A percentile compares a stretch with the other conserved stretches of the same genome.
phyloP scores from a whole-genome alignment of 164 flowering plant species.

The Dillenia turbinata region DNA sequence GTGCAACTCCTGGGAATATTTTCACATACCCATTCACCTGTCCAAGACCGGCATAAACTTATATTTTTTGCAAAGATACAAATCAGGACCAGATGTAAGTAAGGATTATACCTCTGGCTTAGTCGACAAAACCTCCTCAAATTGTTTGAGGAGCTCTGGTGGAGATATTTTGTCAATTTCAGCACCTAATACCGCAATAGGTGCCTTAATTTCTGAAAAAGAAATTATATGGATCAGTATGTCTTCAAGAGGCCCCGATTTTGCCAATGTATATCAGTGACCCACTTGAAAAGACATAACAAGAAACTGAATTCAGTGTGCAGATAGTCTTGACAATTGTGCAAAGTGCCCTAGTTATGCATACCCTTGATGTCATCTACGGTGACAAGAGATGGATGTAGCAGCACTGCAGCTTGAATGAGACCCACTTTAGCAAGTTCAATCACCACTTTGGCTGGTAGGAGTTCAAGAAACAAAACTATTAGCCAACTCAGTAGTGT shows the following conservation, averaged over 20 bases:
- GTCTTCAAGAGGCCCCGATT: too few relatives aligned
- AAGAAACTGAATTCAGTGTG: too few relatives aligned
- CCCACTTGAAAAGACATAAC: too few relatives aligned
- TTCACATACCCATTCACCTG: conserved; percentile 30
- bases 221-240: too few relatives aligned
- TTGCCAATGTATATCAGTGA: too few relatives aligned
- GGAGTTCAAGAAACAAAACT: conserved; percentile 1
- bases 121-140: conserved; percentile 19
- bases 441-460: conserved; percentile 33
- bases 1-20: conserved; percentile 26
- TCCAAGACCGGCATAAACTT: background rate
- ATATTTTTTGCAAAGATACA: background rate
- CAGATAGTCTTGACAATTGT: too few relatives aligned
- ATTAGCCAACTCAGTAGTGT: too few relatives aligned
- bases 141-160: conserved; percentile 18
- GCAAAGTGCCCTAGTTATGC: background rate
- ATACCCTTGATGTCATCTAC: conserved; percentile 38
- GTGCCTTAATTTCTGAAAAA: conserved; percentile 16
- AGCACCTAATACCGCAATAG: conserved; percentile 29
- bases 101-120: conserved; percentile 18
- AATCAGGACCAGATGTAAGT: too few relatives aligned
- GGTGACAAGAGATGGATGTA: conserved; percentile 34
- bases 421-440: conserved; percentile 18
- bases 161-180: conserved; percentile 24
- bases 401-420: conserved; percentile 40